Base-by-base conservation (phyloP, 768 basidiomycete species). In the Ramaria sp. region DNA sequence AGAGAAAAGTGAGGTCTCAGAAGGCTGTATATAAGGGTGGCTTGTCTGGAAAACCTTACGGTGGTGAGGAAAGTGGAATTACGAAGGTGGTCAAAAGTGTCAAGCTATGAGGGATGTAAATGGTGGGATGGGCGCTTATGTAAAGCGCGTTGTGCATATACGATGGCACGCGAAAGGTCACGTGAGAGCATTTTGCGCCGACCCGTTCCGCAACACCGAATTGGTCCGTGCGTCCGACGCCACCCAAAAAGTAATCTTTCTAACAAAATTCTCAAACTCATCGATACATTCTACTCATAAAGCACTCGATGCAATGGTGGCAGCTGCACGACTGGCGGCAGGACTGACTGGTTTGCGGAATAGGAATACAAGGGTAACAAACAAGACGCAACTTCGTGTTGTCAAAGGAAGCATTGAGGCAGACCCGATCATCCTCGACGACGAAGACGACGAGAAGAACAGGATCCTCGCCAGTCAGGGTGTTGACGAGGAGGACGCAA, bases 1-100 rank as follows among this genome's bases (percentile, higher is more conserved):
- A 95, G 75, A 92, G 88, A 72, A 91, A 85, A 70, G 72, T 97
- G 13, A 71, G 84, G 27, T 92, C 88, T 22, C 91, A 93, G 68
- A 87, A 89, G 67, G 82, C 93, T 16, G 77, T 93, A n/a, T 98
- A 82, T 79, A 94, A 86, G 66, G 91, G 92, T 52, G 93, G 93
- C 37, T 66, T 85, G 53, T 73, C 76, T 41, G 82, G 78, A 13
- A 78, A 79, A n/a, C 73, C 73, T 59, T 98, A 98, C 71, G 81
- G 79, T 32, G 96, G 96, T 64, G 96, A 99, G 71, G 82, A 78
- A 70, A 85, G 87, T 55, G 95, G 95, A 76, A 95, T 96, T 64
- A 50, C 47, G 22, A 89, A 83, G 63, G 86, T 91, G 36, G 75
- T 92, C 71, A 95, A 95, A 74, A 85, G 88, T 67, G 75, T 89